Base-by-base conservation (phyloP, 331 rosid genomes). In the Ulmus americana region DNA sequence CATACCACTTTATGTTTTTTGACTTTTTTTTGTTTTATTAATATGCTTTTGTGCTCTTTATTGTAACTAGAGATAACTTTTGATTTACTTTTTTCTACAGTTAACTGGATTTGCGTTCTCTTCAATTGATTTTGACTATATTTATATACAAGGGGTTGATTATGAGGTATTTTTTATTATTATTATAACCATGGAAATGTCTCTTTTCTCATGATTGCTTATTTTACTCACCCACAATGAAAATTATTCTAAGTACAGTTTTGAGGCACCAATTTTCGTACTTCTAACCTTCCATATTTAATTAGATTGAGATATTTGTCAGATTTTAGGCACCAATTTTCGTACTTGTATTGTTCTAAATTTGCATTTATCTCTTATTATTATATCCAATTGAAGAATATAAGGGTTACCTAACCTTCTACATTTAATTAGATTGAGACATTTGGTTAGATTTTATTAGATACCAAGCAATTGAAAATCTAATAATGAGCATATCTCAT, bases 111-210 rank as follows among this genome's bases (percentile, higher is more conserved):
- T 20, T 20, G 1, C 22, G 1, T 20, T 20, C 22, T 20, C 22
- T 20, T 20, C 22, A 20, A 20, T 20, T 20, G 22, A 20, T 20
- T 20, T 2, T 20, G 22, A 20, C 22, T 20, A 20, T 20, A 20
- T 20, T 20, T 20, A 20, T 20, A 20, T 20, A 20, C 22, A 20
- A 20, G 22, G 22, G 22, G 22, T 20, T 20, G 22, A 20, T 20
- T 20, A 20, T 70, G 96, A 91, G 97, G 97, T 88, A 64, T 55
- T 64, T 5, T 28, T 39, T 63, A 52, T 18, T 56, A 35, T 61
- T 28, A 22, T 22, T 20, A 1, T 16, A 18, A 40, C 8, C n/a
- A n/a, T n/a, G n/a, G n/a, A 46, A 20, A 20, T 45, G 6, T 63
- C 44, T 8, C 20, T 41, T 62, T 49, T 43, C 50, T 8, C 58